A percentile compares a stretch with the other conserved stretches of the same genome.
Conservation (phyloP, 2,329 filamentous ascomycete species). For the Dryadomyces quercivorus region DNA sequence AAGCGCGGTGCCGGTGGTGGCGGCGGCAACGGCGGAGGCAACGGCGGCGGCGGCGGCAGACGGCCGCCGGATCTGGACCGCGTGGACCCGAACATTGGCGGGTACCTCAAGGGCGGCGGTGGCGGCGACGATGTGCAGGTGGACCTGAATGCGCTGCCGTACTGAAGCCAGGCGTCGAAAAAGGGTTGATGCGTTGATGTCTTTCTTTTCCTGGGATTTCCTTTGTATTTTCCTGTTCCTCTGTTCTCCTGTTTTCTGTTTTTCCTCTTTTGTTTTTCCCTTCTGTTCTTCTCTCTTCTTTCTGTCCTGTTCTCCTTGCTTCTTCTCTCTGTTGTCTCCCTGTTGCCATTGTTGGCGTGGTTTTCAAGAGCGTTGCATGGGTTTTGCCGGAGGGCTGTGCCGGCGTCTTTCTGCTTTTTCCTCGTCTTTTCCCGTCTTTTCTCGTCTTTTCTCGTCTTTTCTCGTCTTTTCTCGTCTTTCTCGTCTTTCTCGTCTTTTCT, state of each 20-base stretch:
- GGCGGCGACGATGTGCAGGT: slow-evolving; percentile 9
- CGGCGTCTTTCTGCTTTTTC: not conserved
- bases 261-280: not conserved
- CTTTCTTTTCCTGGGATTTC: not conserved
- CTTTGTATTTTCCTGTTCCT: not conserved
- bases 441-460: no score
- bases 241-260: not conserved
- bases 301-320: not conserved
- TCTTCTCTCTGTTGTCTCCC: not conserved
- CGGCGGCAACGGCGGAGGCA: slow-evolving; percentile 4
- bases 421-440: no score
- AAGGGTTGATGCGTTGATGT: no score
- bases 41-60: slow-evolving; percentile 4
- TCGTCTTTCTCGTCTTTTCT: not conserved
- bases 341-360: not conserved
- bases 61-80: slow-evolving; percentile 12
- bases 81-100: slow-evolving; percentile 12
- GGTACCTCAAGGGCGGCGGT: not conserved
- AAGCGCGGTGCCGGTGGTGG: slow-evolving; percentile 10
- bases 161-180: not conserved
- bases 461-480: not conserved
- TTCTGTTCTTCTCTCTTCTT: not conserved
- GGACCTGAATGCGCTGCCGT: slow-evolving; percentile 13
- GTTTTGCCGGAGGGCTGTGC: not conserved
- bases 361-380: not conserved